Conservation (phyloP, 2,329 filamentous ascomycete species). For the Teratosphaeria pseudoeucalypti region DNA sequence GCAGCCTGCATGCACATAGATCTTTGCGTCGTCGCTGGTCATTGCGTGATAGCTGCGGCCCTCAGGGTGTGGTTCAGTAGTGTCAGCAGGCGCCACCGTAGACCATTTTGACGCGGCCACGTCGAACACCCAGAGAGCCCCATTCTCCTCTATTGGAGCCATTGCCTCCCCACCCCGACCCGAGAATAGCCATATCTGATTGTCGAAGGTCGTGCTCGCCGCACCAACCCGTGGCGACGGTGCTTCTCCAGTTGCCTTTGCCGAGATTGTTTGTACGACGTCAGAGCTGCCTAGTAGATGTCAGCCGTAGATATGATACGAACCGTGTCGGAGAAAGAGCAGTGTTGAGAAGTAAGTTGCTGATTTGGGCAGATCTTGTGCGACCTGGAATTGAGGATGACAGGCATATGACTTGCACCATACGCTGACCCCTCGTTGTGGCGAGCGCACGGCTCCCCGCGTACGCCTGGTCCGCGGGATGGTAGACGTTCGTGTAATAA, state of each 20-base stretch:
- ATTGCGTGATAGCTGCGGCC: slow-evolving; percentile 64
- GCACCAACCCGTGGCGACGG: slow-evolving; percentile 64
- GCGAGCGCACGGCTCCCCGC: background rate
- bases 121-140: slow-evolving; percentile 67
- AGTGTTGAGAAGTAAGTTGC: background rate
- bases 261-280: background rate
- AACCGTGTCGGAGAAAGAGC: background rate
- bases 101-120: slow-evolving; percentile 55
- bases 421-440: background rate
- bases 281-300: background rate
- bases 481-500: background rate
- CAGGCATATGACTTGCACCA: background rate
- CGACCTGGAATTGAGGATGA: background rate
- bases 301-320: background rate
- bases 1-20: slow-evolving; percentile 71
- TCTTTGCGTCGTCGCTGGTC: slow-evolving; percentile 55
- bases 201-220: slow-evolving; percentile 56
- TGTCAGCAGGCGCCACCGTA: slow-evolving; percentile 46
- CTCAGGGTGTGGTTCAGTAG: slow-evolving; percentile 40
- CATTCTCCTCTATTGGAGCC: slow-evolving; percentile 61
- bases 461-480: background rate
- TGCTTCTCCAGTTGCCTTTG: slow-evolving; percentile 26
- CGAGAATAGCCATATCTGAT: slow-evolving; percentile 70
- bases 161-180: slow-evolving; percentile 62
- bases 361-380: background rate